phyloP scores from a whole-genome alignment of 345 rosid species.

The Abelmoschus esculentus region DNA sequence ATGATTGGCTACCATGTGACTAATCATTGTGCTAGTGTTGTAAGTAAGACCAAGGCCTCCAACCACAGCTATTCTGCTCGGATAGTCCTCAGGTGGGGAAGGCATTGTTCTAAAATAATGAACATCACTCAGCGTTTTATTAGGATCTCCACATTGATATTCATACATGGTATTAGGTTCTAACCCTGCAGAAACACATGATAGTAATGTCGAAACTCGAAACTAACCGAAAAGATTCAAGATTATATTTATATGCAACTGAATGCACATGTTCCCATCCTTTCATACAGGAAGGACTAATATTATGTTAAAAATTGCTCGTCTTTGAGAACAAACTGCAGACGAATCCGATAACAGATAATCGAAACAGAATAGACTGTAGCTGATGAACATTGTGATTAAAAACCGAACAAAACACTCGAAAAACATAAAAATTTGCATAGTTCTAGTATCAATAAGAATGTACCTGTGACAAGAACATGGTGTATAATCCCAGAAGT shows the following conservation, averaged over 20 bases:
- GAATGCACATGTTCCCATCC: neutral
- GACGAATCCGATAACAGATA: no score
- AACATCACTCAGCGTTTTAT: conserved; percentile 41
- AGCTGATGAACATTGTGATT: no score
- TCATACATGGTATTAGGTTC: conserved; percentile 53
- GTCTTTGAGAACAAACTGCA: no score
- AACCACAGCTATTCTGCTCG: conserved; percentile 56
- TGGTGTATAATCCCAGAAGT: conserved; percentile 87
- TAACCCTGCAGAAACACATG: conserved; percentile 37
- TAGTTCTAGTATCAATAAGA: neutral
- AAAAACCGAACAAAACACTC: neutral
- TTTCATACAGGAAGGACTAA: no score
- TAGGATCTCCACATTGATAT: conserved; percentile 89
- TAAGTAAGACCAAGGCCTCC: conserved; percentile 88
- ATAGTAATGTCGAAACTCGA: neutral
- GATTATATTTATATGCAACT: neutral
- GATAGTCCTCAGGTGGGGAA: conserved; percentile 42
- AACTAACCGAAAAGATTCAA: neutral
- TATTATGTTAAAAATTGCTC: no score
- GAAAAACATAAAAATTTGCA: neutral
- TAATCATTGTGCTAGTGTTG: conserved; percentile 57
- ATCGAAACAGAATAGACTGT: no score
- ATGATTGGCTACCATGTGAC: conserved; percentile 52
- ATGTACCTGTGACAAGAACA: conserved; percentile 53
- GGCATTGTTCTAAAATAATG: conserved; percentile 74